Evolutionary conservation across 352 stramenopile genomes (phyloP), one percentile per base, ranked within the genome.

Genomic region (Poterioochromonas sp.): DNA sequence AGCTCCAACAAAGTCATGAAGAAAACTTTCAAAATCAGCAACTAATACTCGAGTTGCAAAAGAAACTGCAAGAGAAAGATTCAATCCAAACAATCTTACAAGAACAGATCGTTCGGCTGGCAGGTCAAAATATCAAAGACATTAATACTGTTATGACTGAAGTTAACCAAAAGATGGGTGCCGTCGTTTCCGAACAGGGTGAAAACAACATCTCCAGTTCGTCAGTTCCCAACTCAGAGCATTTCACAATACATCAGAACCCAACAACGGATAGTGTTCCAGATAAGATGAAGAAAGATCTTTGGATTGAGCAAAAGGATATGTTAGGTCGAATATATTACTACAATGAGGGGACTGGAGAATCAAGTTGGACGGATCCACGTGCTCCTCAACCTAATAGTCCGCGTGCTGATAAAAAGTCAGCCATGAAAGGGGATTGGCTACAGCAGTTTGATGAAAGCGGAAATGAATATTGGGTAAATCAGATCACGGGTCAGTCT

Each of bases 331-430:
- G n/a, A 44, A 32, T 41, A 3, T 76, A 76, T 76, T 76, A 41
- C 39, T 76, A 76, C n/a, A 76, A 76, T 62, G 29, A 58, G 1
- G n/a, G 8, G 1, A 76, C 68, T 54, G 68, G 68, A 11, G 68
- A 76, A 40, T 51, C 68, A 3, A 58, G 35, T 12, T 76, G 68
- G 68, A 8, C 5, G 2, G 1, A 58, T 58, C 68, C 68, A 1
- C 35, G 15, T 20, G 51, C 2, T 34, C 8, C 20, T 20, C 5
- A 34, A 26, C 8, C 53, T 11, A 26, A 32, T 32, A 32, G 8
- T 3, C n/a, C n/a, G n/a, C n/a, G n/a, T n/a, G 60, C 60, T 44
- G 3, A 20, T 1, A 34, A 63, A n/a, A 26, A 63, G 29, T 34
- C 26, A 11, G 34, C 41, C 26, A 39, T 20, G 3, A 40, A 69